Evolutionary conservation across 116 monocot genomes (phyloP), one percentile per base, ranked within the genome.

Genomic region (Zostera marina): DNA sequence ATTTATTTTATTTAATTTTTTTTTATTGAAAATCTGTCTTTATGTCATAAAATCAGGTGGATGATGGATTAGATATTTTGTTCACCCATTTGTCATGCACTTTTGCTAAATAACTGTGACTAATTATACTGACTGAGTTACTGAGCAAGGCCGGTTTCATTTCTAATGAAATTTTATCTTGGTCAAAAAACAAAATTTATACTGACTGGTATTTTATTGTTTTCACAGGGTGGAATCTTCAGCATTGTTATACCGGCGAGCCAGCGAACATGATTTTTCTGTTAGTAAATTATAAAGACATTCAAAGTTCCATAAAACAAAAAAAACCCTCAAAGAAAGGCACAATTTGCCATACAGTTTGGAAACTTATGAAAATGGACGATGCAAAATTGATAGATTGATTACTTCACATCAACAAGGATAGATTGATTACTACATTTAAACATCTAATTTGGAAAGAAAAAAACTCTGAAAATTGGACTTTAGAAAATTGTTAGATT

Each of bases 221-320:
- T 56, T 52, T 7, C 9, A 74, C 88, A 96, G 96, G 96, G 84
- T 96, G 3, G 96, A 96, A 56, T 74, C 79, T 52, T 79, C 79
- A 41, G 79, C 79, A 41, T 25, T 79, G 21, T 51, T 79, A 24
- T 79, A 79, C 16, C 70, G 79, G 40, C 42, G 79, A 22, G 79
- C 72, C 3, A 73, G 57, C 24, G 80, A 81, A 58, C 61, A 58
- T 11, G 73, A 76, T 3, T 81, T 70, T 65, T 52, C 65, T 0
- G 62, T 49, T 17, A 16, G 75, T 54, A 75, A 72, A 75, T 62
- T 76, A 7, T 84, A 81, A 75, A 80, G 82, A 21, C 79, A 4
- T 26, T 8, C 56, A 56, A 56, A 38, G 38, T 15, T 15, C 32
- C 39, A 56, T 39, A 16, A 19, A 51, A 56, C 44, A 53, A 3